Evolutionary conservation across 345 rosid species (phyloP), one percentile per base, ranked within the genome.

Genomic region (Populus tremula): DNA sequence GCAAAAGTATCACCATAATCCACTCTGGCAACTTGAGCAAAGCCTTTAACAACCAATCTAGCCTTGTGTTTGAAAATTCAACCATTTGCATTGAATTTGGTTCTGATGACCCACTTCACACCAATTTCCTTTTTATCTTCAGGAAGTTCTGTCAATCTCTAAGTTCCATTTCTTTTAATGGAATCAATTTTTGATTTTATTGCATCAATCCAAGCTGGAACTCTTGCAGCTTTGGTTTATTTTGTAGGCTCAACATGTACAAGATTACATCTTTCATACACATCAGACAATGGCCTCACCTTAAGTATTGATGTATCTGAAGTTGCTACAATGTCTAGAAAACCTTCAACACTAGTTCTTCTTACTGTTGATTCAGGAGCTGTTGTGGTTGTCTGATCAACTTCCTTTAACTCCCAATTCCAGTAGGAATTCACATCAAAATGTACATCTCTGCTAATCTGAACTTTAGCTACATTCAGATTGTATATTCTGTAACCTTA

Each of bases 351-450:
- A 62, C 1, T 11, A n/a, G 4, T 62, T n/a, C 2, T 7, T 2
- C 3, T 5, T 0, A 0, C 5, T 62, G 0, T 5, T 20, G 29
- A n/a, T 62, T 13, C 16, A 6, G 0, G 8, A 4, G 6, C 4
- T 4, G 7, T 2, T 29, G 2, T 5, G 61, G 5, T 3, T 53
- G 0, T 2, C 0, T 23, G 3, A 13, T 47, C 49, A 18, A 14
- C 61, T 27, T 74, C 61, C 1, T 70, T 45, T 12, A 11, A 20
- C 6, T 66, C 47, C 67, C 77, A 72, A 23, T 53, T 23, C 71
- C 56, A 72, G 4, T 0, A 9, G 2, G 5, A 13, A 18, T 66
- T 2, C 66, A 49, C 81, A 49, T 78, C 77, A 1, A 56, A 7
- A n/a, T 67, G 39, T 0, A 36, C 39, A 36, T 36, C 8, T 36